phyloP scores from a whole-genome alignment of 768 basidiomycete species.

The Suillus fuscotomentosus region DNA sequence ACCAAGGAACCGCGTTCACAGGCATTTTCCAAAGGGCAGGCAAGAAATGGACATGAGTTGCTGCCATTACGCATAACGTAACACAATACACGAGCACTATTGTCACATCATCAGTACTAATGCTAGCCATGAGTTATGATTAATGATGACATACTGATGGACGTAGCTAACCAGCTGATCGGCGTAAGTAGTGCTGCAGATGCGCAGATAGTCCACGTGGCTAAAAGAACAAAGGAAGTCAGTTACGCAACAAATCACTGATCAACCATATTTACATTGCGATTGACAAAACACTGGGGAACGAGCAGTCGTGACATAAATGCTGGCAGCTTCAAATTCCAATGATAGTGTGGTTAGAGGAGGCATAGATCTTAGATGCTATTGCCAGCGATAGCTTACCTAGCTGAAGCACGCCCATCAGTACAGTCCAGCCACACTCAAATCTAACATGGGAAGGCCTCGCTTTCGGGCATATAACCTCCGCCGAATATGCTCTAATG shows the following conservation, averaged over 20 bases:
- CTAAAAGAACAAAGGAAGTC: constrained; percentile 18
- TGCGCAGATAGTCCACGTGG: constrained; percentile 43
- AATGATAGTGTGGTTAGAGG: constrained; percentile 3
- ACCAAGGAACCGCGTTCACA: constrained; percentile 61
- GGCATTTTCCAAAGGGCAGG: constrained; percentile 53
- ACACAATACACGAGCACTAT: constrained; percentile 57
- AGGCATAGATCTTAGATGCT: neutral
- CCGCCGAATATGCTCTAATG: constrained; percentile 31
- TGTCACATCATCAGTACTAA: constrained; percentile 4
- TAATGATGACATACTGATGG: constrained; percentile 40
- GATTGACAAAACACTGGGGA: constrained; percentile 35
- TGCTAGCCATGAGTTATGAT: neutral
- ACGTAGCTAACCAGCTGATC: constrained; percentile 45
- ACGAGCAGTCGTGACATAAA: constrained; percentile 45
- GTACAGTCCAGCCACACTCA: constrained; percentile 57
- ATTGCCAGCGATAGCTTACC: constrained; percentile 33
- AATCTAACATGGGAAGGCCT: constrained; percentile 43
- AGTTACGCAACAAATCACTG: neutral
- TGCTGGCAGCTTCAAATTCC: constrained; percentile 41
- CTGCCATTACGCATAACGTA: constrained; percentile 43
- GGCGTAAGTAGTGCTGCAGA: constrained; percentile 49
- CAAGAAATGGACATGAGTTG: constrained; percentile 42
- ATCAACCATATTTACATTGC: constrained; percentile 29
- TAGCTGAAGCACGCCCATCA: constrained; percentile 48
- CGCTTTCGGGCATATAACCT: constrained; percentile 33